Base-by-base conservation (phyloP, 345 rosid species). In the Brassica carinata region DNA sequence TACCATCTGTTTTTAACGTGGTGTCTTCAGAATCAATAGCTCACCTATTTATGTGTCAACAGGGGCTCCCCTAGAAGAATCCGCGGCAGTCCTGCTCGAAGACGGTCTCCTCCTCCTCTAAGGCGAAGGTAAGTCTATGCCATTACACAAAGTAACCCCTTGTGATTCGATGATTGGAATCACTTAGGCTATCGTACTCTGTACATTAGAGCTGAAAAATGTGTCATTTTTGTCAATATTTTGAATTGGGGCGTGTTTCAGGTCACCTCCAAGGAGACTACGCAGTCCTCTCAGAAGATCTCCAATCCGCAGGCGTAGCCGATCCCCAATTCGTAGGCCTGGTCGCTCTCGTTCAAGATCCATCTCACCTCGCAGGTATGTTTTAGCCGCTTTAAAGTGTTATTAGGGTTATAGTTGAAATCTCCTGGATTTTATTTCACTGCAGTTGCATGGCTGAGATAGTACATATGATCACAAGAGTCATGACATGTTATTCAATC, bases 231-330 rank as follows among this genome's bases (percentile, higher is more conserved):
- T 13, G 38, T 51, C 36, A 19, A 55, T 53, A 6, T 29, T 69
- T 70, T 68, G 19, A 36, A 53, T 27, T 74, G 79, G 58, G 58
- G 11, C 14, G 5, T 76, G 61, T 66, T 75, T 89, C 88, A 81
- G 99, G 53, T 83, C 98, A 75, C 97, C 97, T 75, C 92, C 88
- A 69, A 87, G 99, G 81, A 88, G 94, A 65, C 86, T 82, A 15
- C 96, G 95, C 71, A 91, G 91, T 81, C 99, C 99, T 63, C 89
- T 87, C 43, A 87, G 97, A 87, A 92, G 98, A 84, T 92, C 97
- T 81, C 99, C 97, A 13, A 71, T 90, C 43, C 94, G 92, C 63
- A 89, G 99, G 64, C 95, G 95, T 15, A 94, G 94, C 75, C 94
- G 98, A 76, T 94, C 98, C 74, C 98, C 95, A 7, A 75, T 96